Evolutionary conservation across 2,329 filamentous ascomycete species (phyloP).

Genomic region (Cercospora citrullina): DNA sequence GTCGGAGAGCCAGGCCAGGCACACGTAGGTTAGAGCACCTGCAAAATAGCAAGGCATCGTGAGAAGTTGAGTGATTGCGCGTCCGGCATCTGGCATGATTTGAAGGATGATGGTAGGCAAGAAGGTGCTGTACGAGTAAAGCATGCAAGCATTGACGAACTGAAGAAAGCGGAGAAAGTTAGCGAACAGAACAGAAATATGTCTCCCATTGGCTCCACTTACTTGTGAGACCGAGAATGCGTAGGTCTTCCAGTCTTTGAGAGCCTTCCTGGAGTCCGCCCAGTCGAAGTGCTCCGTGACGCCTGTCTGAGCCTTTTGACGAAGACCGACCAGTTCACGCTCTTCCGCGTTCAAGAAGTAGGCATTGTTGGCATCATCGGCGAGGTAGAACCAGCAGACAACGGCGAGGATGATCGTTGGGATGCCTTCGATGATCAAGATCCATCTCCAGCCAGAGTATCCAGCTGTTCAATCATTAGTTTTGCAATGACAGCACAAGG

Average conservation of each 20-base stretch:
- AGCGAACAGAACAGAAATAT: too few relatives aligned
- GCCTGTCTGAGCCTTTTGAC: conserved; percentile 53
- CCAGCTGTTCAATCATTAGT: conserved; percentile 53
- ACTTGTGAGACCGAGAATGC: conserved; percentile 61
- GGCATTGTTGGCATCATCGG: conserved; percentile 66
- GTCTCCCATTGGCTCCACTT: background rate
- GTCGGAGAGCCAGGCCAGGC: conserved; percentile 67
- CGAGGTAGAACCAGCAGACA: conserved; percentile 47
- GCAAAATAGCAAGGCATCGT: conserved; percentile 77
- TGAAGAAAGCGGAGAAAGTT: conserved; percentile 37
- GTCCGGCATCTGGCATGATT: conserved; percentile 62
- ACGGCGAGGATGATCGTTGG: conserved; percentile 45
- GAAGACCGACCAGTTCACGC: conserved; percentile 56
- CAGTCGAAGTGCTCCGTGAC: conserved; percentile 56
- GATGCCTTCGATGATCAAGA: conserved; percentile 53
- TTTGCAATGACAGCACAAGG: too few relatives aligned
- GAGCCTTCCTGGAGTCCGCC: conserved; percentile 64
- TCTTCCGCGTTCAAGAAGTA: conserved; percentile 62
- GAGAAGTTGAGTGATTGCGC: conserved; percentile 68
- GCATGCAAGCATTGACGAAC: conserved; percentile 73
- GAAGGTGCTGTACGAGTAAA: conserved; percentile 77
- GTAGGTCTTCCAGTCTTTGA: conserved; percentile 76
- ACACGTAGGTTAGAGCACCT: conserved; percentile 69
- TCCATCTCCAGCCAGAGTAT: conserved; percentile 64
- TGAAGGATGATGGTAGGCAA: conserved; percentile 75